Base-by-base conservation (phyloP, 2,329 filamentous ascomycete species). In the Trichothecium roseum region DNA sequence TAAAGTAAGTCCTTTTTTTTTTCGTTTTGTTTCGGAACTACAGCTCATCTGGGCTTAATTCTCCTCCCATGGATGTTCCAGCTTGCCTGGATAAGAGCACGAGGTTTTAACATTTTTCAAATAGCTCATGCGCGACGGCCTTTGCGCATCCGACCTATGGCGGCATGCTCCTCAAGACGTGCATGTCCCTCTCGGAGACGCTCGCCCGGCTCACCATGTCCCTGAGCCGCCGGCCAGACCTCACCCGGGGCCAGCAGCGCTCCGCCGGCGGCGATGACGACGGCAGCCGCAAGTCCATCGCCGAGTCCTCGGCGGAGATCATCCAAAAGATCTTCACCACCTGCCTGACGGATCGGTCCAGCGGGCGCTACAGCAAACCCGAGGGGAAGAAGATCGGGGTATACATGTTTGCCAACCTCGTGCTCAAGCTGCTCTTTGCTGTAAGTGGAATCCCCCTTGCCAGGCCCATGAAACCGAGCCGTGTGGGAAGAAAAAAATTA, bases 311-410 rank as follows among this genome's bases (percentile, higher is more conserved):
- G 2, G 87, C 86, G 14, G 89, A 95, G 51, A 82, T 85, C 34
- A 83, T 95, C 40, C 82, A 93, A 41, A 84, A 87, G 53, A 86
- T 88, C 16, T 94, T 95, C 52, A 91, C 85, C 9, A 86, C 85
- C 28, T 95, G 89, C 44, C 63, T 94, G 24, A 87, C 83, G 4
- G 87, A 94, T 53, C 74, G 85, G 33, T 80, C 75, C 2, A 78
- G 78, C 14, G 76, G 72, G 18, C 67, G 75, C 10, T 72, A 72
- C 45, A 77, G 75, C 15, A 74, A 68, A 40, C 85, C 86, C 0
- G 82, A 88, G 48, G 86, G 87, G 37, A 93, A 88, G 54, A 86
- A 89, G 51, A 63, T 81, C 9, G 88, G 85, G 30, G 87, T 95
- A 42, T 95, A 95, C 60, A 78, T 84, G 39, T 87, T 94, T 59